Evolutionary conservation across 805 yeast genomes (phyloP).

Genomic region (Isabelozyma heimii): DNA sequence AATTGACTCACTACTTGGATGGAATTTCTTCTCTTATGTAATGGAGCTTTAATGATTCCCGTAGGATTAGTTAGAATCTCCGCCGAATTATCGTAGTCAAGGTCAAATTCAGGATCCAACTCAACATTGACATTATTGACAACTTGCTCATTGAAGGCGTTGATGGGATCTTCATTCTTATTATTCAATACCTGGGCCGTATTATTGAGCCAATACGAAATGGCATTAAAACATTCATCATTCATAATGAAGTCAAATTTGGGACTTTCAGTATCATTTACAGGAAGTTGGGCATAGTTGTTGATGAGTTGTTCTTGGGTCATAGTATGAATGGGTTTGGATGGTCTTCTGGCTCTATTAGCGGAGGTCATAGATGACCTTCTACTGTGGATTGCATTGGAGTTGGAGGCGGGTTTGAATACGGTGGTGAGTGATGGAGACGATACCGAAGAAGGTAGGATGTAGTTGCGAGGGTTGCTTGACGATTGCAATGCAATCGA

Average conservation of each 20-base stretch:
- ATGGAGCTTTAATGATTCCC: slow-evolving; percentile 22
- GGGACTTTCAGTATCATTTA: slow-evolving; percentile 1
- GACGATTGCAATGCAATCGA: background rate
- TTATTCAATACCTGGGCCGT: slow-evolving; percentile 12
- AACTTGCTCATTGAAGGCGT: slow-evolving; percentile 1
- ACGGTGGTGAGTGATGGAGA: slow-evolving; percentile 16
- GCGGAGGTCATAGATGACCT: no score
- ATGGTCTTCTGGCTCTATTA: no score
- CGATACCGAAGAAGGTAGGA: slow-evolving; percentile 11
- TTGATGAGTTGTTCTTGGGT: background rate
- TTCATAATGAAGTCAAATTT: slow-evolving; percentile 26
- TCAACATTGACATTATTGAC: background rate
- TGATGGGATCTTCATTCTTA: slow-evolving; percentile 6
- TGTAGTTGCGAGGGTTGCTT: slow-evolving; percentile 3
- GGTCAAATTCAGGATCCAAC: no score
- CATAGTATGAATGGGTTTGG: no score
- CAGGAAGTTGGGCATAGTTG: no score
- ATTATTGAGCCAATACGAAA: slow-evolving; percentile 32
- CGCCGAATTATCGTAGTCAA: slow-evolving; percentile 8
- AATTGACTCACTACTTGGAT: slow-evolving; percentile 10
- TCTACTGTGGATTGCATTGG: background rate
- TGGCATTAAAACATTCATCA: slow-evolving; percentile 40
- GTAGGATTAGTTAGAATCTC: slow-evolving; percentile 25
- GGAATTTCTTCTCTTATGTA: slow-evolving; percentile 16
- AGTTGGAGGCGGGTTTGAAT: background rate